Evolutionary conservation across 108 stramenopile genomes (phyloP), one percentile per base, ranked within the genome.

Genomic region (Discostella pseudostelligera): DNA sequence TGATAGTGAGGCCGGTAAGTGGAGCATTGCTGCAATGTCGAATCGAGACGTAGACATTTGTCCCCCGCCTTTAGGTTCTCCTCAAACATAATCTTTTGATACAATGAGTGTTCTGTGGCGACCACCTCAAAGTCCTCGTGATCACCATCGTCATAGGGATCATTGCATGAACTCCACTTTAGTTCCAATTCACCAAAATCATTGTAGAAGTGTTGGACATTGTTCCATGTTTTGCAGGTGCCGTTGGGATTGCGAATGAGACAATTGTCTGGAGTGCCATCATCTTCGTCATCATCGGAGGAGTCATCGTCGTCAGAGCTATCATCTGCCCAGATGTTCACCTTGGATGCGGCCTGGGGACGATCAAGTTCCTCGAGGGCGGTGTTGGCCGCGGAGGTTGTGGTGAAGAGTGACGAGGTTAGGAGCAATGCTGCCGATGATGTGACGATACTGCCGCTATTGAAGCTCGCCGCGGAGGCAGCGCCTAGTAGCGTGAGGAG

Each of bases 151-250:
- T 59, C 74, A 14, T 75, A 68, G n/a, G 66, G 61, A 24, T 67
- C 66, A 48, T 75, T 55, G 49, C 74, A 75, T 5, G 74, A 75
- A 24, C 48, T 42, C 74, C 74, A 75, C 47, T 75, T 75, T 54
- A 75, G 54, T 63, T 75, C 74, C 17, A 75, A 39, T 39, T 75
- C 49, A 4, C 62, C 48, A 63, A 75, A 75, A 26, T 75, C 74
- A 6, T 75, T 75, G 24, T 26, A 28, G 62, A 75, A 75, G 48
- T 75, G 74, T 47, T 75, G 74, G 21, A 75, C 74, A 28, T 75
- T 75, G 56, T 46, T 49, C 29, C 21, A 50, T 11, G 67, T 44
- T 8, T 43, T 59, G 21, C 74, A 75, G 1, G 60, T 39, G 0
- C 66, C 66, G 40, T 75, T 55, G 37, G 47, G 61, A 39, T 62